Base-by-base conservation (phyloP, 805 yeast species). In the Citeromyces matritensis region DNA sequence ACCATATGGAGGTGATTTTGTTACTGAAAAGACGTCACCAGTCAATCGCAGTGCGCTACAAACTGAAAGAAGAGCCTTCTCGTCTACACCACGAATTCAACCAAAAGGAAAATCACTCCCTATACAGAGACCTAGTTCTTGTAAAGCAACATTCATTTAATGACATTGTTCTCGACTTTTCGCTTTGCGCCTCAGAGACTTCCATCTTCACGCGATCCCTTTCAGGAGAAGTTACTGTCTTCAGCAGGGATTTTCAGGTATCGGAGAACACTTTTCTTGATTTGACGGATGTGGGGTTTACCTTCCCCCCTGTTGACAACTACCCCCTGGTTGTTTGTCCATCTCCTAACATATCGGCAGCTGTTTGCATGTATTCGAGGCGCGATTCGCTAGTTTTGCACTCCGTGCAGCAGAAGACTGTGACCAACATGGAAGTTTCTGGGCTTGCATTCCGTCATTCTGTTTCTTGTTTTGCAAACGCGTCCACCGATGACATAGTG, bases 381-480 rank as follows among this genome's bases (percentile, higher is more conserved):
- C 30, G 42, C 6, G 17, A 42, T 23, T 29, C 33, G 37, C 35
- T 57, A 9, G 33, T 38, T 14, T 32, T 49, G 12, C 27, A 41
- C 3, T 43, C 48, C 29, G 13, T 26, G 42, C 43, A 4, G 40
- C 43, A 11, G 39, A 40, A 13, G 43, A 58, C 59, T 3, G 54
- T 57, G 9, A 35, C 62, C 26, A 47, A 53, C n/a, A 41, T 61
- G 2, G 51, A 70, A 1, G 63, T 80, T 0, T 73, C 70, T 1
- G 75, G 71, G 0, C 51, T 82, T 31, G 82, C 93, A 0, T 59
- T 66, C 19, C 53, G 73, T 5, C 84, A 80, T 47, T 71, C 91
- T 0, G 63, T 65, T 33, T 69, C 85, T 0, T 81, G 86, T 41
- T 80, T 75, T 48, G 62, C 73, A 30, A 77, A 69, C 32, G 56